A percentile compares a stretch with the other conserved stretches of the same genome.
Evolutionary conservation across 192 early-diverging fungal species (phyloP).

Genomic region (Spinellus fusiger): DNA sequence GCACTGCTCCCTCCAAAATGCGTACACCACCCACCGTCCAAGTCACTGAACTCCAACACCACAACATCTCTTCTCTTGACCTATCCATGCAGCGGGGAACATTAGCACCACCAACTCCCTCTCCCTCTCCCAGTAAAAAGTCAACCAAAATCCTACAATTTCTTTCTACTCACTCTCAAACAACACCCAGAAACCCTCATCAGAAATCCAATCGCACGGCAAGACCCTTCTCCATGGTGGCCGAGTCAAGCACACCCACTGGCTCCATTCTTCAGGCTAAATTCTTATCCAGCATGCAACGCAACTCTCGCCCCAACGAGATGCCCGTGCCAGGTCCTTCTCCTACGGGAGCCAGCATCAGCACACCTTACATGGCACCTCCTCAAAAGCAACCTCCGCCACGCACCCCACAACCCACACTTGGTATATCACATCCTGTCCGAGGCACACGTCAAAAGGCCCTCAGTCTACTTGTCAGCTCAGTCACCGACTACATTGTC

Average conservation of each 20-base stretch:
- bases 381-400: neutral
- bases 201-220: neutral
- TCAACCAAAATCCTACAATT: neutral
- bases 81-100: no score
- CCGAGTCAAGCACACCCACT: neutral
- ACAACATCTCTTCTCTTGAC: no score
- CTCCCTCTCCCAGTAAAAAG: neutral
- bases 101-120: neutral
- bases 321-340: neutral
- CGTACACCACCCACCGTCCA: no score
- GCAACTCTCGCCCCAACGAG: neutral
- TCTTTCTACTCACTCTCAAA: neutral
- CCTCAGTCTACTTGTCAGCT: constrained; percentile 23
- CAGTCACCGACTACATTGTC: constrained; percentile 17
- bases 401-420: neutral
- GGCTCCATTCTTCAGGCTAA: constrained; percentile 30
- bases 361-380: constrained; percentile 16
- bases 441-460: constrained; percentile 31
- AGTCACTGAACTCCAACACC: no score
- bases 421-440: constrained; percentile 1
- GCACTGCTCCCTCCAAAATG: no score
- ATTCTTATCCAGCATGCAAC: constrained; percentile 30
- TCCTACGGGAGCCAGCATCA: constrained; percentile 13
- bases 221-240: neutral
- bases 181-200: neutral